Conservation (phyloP, 129 eudicot species). For the Logfia minima region DNA sequence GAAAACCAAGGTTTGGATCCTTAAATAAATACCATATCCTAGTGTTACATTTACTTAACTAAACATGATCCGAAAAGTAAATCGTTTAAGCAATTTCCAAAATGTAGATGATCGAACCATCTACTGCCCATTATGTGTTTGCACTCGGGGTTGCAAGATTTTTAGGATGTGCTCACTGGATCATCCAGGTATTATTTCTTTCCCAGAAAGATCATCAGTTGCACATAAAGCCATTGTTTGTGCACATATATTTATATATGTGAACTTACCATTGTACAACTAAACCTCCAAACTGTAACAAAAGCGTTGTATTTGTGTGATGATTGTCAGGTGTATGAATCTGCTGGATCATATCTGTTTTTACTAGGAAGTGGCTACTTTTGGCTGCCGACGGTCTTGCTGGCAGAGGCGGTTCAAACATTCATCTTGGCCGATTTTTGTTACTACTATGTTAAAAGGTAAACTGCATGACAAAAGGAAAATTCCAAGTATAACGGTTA, state of each 20-base stretch:
- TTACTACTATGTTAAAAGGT: slow-evolving; percentile 90
- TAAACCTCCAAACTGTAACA: not conserved
- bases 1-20: slow-evolving; percentile 67
- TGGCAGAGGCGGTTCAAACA: slow-evolving; percentile 77
- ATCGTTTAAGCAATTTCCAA: not conserved
- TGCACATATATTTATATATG: not conserved
- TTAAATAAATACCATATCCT: not conserved
- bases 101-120: slow-evolving; percentile 82
- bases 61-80: not conserved
- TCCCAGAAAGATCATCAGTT: not conserved
- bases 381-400: slow-evolving; percentile 63
- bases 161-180: slow-evolving; percentile 91
- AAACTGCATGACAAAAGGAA: not conserved
- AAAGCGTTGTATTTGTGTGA: not conserved
- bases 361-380: slow-evolving; percentile 69
- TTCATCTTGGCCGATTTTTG: slow-evolving; percentile 93
- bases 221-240: not conserved
- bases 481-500: too few species aligned
- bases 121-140: slow-evolving; percentile 86
- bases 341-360: slow-evolving; percentile 60
- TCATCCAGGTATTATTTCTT: slow-evolving; percentile 56
- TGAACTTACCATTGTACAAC: not conserved
- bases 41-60: not conserved
- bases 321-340: slow-evolving; percentile 64
- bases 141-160: slow-evolving; percentile 91